phyloP scores from a whole-genome alignment of 371 early-diverging fungal species.

The Mucor indicus region DNA sequence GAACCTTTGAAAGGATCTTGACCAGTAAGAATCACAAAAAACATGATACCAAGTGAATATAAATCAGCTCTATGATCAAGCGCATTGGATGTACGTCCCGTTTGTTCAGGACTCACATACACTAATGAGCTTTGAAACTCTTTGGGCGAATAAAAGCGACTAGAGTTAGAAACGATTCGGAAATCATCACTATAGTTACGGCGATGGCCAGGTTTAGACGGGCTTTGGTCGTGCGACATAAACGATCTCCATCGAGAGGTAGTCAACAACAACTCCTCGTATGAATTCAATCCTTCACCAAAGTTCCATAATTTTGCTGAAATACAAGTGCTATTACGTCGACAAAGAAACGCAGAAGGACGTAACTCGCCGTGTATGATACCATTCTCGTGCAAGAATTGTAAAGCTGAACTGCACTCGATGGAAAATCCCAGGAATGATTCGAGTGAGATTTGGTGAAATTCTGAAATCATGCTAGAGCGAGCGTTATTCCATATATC shows the following conservation, averaged over 20 bases:
- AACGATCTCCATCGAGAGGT: constrained; percentile 30
- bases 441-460: constrained; percentile 11
- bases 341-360: constrained; percentile 28
- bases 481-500: background rate
- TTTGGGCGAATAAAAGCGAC: constrained; percentile 18
- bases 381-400: constrained; percentile 39
- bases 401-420: constrained; percentile 34
- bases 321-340: too few species aligned
- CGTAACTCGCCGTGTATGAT: constrained; percentile 42
- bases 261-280: constrained; percentile 36
- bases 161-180: too few species aligned
- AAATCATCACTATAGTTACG: background rate
- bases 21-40: constrained; percentile 49
- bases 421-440: constrained; percentile 34
- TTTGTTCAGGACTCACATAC: constrained; percentile 53
- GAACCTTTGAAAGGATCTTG: constrained; percentile 47
- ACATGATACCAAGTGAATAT: constrained; percentile 52
- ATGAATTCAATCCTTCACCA: constrained; percentile 34
- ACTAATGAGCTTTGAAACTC: constrained; percentile 31
- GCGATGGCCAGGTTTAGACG: background rate
- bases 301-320: constrained; percentile 35
- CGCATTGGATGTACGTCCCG: constrained; percentile 55
- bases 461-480: constrained; percentile 1
- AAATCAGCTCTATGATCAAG: constrained; percentile 57
- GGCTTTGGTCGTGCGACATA: constrained; percentile 10